Percentiles rank a stretch among this genome's conserved stretches.
These are phyloP conservation scores for Alternaria longipes DNA, from an alignment of 2,329 filamentous ascomycete genomes.

Conservation along the genomic window DNA sequence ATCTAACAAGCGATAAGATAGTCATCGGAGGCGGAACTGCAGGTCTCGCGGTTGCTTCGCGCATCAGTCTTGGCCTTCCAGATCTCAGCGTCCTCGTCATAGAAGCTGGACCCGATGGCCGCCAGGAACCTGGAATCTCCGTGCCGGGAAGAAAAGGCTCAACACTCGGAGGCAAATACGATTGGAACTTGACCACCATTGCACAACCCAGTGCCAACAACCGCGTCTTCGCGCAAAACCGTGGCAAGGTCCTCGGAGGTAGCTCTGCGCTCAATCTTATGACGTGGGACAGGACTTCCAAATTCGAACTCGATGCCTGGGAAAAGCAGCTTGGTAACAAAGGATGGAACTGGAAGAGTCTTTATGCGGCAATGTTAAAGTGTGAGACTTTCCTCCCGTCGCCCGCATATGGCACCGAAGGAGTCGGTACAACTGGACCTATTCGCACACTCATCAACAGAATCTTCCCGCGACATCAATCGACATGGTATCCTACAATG, in stretches of 20 bases:
- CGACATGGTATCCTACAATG: slow-evolving; percentile 58
- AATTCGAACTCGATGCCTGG: slow-evolving; percentile 46
- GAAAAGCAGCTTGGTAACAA: slow-evolving; percentile 39
- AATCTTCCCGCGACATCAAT: slow-evolving; percentile 55
- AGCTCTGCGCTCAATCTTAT: slow-evolving; percentile 57
- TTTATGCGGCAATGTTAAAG: slow-evolving; percentile 47
- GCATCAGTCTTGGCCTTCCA: slow-evolving; percentile 45
- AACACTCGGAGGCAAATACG: slow-evolving; percentile 38
- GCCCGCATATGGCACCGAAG: slow-evolving; percentile 36
- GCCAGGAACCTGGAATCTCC: slow-evolving; percentile 37
- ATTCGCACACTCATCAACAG: slow-evolving; percentile 54
- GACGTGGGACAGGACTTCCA: slow-evolving; percentile 44
- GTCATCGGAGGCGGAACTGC: slow-evolving; percentile 40
- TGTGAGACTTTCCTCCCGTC: slow-evolving; percentile 43
- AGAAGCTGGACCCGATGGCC: slow-evolving; percentile 42
- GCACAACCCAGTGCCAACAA: slow-evolving; percentile 53
- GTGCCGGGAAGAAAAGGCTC: slow-evolving; percentile 41
- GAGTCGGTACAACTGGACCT: slow-evolving; percentile 44
- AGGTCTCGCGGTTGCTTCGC: slow-evolving; percentile 42
- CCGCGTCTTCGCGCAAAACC: slow-evolving; percentile 54
- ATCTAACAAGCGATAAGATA: slow-evolving; percentile 17
- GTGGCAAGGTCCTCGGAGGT: slow-evolving; percentile 61
- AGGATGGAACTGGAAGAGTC: slow-evolving; percentile 45
- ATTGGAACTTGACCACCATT: slow-evolving; percentile 57
- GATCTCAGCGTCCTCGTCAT: slow-evolving; percentile 34